Base-by-base conservation (phyloP, 495 filamentous ascomycete species). In the Hypoxylon intermedium region DNA sequence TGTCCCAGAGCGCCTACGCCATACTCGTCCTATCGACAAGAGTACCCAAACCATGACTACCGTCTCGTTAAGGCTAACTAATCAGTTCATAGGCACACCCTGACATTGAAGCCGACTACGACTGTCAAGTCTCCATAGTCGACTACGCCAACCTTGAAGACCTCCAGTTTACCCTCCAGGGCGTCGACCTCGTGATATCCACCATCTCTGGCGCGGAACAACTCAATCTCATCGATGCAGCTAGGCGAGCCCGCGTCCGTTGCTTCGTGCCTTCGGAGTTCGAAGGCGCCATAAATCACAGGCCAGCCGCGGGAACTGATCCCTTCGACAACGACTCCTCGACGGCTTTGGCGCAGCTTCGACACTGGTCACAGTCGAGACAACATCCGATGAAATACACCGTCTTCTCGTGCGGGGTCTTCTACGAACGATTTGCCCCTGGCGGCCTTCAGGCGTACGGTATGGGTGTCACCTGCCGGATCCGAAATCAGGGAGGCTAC, bases 231-330 rank as follows among this genome's bases (percentile, higher is more conserved):
- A 91, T 92, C 65, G 84, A 89, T 59, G 87, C 89, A 1, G 88
- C 88, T 6, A 79, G 86, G 21, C 72, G 77, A 24, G 83, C 81
- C 11, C 69, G 81, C n/a, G 89, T 91, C 6, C 79, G 80, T 19
- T 79, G 85, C 16, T 91, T 91, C 67, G 85, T 87, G 12, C 89
- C 89, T 9, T 89, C 89, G 2, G 89, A 91, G 63, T 92, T 90
- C 50, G 89, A 91, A 73, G 87, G 88, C 2, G 77, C 69, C 61
- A 68, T 70, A 45, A 70, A 28, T 64, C 77, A 70, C 71, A 79
- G 72, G 47, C 77, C 72, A 44, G 49, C 51, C 38, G 72, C 71
- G 1, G 69, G 79, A 38, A 76, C 83, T 60, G 86, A 87, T 30
- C 85, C 86, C 4, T 79, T 82, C 56, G 74, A 82, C 30, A 77